Percentiles rank a stretch among this genome's conserved stretches.
Conservation (phyloP, 495 filamentous ascomycete genomes). For the Parathielavia hyrcaniae region DNA sequence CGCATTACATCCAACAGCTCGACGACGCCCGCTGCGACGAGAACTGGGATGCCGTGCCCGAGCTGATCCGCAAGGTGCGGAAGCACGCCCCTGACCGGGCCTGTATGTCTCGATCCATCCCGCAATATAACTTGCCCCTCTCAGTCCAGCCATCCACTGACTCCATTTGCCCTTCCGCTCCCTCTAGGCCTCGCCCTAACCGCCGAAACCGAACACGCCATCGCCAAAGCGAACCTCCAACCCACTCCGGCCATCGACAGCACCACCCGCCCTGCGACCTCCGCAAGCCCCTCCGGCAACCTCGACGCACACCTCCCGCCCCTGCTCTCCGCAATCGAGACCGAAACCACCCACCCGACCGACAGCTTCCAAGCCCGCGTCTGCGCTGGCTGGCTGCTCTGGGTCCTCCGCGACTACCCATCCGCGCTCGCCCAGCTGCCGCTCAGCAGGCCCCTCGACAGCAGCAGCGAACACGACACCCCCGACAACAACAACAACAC, state of each 20-base stretch:
- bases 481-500: conserved; percentile 41
- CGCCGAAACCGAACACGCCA: conserved; percentile 63
- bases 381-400: conserved; percentile 78
- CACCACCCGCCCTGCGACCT: conserved; percentile 9
- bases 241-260: conserved; percentile 34
- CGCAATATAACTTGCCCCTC: not conserved
- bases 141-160: conserved; percentile 2
- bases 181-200: conserved; percentile 64
- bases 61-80: conserved; percentile 81
- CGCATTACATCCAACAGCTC: conserved; percentile 69
- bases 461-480: conserved; percentile 36
- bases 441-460: conserved; percentile 44
- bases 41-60: conserved; percentile 82
- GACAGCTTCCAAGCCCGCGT: conserved; percentile 74
- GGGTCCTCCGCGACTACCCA: conserved; percentile 60
- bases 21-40: conserved; percentile 82
- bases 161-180: not conserved
- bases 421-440: conserved; percentile 58
- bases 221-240: conserved; percentile 49
- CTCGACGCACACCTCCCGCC: conserved; percentile 52
- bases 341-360: conserved; percentile 50
- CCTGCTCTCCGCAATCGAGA: conserved; percentile 61
- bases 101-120: conserved; percentile 53
- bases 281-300: conserved; percentile 13
- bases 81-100: conserved; percentile 84